Percentiles rank a stretch among this genome's conserved stretches.
Conservation (phyloP, 108 stramenopile species). For the Schizochytrium sp. region DNA sequence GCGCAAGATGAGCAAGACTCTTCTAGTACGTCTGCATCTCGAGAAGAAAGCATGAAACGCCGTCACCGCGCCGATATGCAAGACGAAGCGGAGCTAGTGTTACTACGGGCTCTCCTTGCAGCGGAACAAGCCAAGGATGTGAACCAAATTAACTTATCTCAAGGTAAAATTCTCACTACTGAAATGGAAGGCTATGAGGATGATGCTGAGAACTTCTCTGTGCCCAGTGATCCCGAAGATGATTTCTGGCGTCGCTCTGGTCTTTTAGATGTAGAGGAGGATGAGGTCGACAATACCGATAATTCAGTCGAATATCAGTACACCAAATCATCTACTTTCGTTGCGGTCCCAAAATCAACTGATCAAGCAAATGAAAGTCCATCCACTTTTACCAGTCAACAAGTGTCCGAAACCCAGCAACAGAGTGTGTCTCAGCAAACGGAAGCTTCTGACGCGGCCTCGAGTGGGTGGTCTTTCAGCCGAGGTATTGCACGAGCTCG, state of each 20-base stretch:
- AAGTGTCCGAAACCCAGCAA: no score
- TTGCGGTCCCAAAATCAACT: no score
- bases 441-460: no score
- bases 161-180: neutral
- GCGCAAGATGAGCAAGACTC: neutral
- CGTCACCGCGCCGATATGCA: neutral
- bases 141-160: neutral
- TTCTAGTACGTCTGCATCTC: neutral
- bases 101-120: neutral
- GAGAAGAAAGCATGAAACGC: neutral
- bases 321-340: no score
- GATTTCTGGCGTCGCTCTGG: neutral
- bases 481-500: neutral
- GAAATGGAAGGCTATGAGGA: neutral
- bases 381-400: no score
- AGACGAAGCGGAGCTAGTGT: neutral
- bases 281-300: neutral
- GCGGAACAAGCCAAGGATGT: neutral
- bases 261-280: neutral
- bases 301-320: neutral
- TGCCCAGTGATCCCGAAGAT: neutral
- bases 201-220: neutral
- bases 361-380: no score
- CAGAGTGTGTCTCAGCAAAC: no score
- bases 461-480: neutral